phyloP scores from a whole-genome alignment of 345 rosid genomes.

The Psidium friedrichsthalianum region DNA sequence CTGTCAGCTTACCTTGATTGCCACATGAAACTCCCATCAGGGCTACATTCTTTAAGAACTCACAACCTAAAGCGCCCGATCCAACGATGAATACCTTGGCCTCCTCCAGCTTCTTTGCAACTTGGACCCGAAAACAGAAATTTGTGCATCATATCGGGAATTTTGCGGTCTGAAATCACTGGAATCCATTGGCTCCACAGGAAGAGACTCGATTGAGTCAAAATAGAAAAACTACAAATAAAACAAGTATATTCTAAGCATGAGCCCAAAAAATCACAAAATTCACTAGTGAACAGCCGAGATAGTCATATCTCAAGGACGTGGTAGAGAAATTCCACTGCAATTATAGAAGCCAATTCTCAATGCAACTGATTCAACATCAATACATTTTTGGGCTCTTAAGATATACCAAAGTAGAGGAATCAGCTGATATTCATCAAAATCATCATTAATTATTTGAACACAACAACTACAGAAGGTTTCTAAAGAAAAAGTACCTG shows the following conservation, averaged over 20 bases:
- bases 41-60: conserved; percentile 87
- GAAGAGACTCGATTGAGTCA: conserved; percentile 92
- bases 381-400: neutral
- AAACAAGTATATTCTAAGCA: neutral
- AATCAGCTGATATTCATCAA: neutral
- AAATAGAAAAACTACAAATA: conserved; percentile 83
- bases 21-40: conserved; percentile 97
- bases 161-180: conserved; percentile 57
- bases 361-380: neutral
- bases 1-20: conserved; percentile 61
- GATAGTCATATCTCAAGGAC: neutral
- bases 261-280: neutral
- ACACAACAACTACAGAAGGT: neutral
- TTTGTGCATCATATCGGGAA: conserved; percentile 94
- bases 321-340: neutral
- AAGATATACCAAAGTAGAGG: neutral
- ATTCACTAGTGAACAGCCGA: neutral
- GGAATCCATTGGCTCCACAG: conserved; percentile 60
- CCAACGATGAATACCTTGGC: conserved; percentile 77
- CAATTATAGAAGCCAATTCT: neutral
- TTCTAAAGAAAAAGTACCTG: conserved; percentile 39
- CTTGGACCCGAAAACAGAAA: conserved; percentile 92
- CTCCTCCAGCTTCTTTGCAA: conserved; percentile 91
- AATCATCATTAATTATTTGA: neutral
- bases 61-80: conserved; percentile 98